These are phyloP conservation scores for Leptographium lundbergii DNA, from an alignment of 2,329 filamentous ascomycete species.

Conservation along the genomic window DNA sequence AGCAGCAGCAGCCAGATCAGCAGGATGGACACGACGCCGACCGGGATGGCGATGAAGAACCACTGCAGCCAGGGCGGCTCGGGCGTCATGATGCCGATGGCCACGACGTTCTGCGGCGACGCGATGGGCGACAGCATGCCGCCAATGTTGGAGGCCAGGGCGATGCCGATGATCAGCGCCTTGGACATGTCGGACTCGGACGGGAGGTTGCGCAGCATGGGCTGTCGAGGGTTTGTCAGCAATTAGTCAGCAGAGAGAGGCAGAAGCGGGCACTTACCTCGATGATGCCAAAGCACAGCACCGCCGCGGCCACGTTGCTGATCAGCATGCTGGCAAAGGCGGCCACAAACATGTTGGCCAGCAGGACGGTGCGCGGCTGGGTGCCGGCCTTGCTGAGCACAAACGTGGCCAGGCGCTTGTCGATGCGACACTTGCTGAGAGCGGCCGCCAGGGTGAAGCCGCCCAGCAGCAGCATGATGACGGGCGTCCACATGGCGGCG, in stretches of 20 bases:
- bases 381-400: conserved; percentile 94
- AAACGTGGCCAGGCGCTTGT: conserved; percentile 92
- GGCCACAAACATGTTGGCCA: conserved; percentile 98
- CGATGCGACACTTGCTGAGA: conserved; percentile 92
- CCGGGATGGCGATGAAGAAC: conserved; percentile 93
- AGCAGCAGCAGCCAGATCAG: conserved; percentile 84
- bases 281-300: conserved; percentile 95
- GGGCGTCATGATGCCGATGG: conserved; percentile 88
- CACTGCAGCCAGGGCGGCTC: conserved; percentile 86
- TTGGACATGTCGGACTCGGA: conserved; percentile 88
- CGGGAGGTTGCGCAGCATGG: conserved; percentile 85
- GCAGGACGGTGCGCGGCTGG: conserved; percentile 70
- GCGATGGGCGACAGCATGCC: conserved; percentile 95
- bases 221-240: conserved; percentile 31
- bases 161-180: conserved; percentile 88
- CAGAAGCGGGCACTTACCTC: conserved; percentile 42
- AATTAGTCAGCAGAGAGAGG: too few species aligned
- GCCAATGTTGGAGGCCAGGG: conserved; percentile 87
- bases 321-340: conserved; percentile 99
- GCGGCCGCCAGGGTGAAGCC: conserved; percentile 94
- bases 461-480: conserved; percentile 94
- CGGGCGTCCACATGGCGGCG: conserved; percentile 95
- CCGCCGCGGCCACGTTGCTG: conserved; percentile 92
- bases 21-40: conserved; percentile 78
- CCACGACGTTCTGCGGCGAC: conserved; percentile 94